Evolutionary conservation across 2,329 filamentous ascomycete genomes (phyloP).

Genomic region (Cladosporium sp.): DNA sequence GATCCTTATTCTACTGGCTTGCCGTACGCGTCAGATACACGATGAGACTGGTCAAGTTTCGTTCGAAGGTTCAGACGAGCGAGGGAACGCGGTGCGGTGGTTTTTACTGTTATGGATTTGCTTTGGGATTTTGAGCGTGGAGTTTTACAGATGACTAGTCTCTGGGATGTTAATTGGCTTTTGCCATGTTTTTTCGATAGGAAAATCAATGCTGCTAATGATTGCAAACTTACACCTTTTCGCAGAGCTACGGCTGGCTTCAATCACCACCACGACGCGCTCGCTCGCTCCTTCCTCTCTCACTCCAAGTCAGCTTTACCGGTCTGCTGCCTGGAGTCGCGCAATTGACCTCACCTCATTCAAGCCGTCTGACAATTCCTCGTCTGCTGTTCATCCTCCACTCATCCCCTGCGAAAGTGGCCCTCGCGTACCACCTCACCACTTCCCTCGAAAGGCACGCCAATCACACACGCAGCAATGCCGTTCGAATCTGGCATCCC

Average conservation of each 20-base stretch:
- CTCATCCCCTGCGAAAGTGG: not conserved
- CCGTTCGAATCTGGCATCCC: not conserved
- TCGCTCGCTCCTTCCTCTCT: not conserved
- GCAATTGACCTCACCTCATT: not conserved
- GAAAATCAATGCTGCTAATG: not conserved
- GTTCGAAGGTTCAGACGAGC: not conserved
- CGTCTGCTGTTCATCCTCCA: not conserved
- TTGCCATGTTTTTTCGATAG: not conserved
- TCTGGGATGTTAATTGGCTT: constrained; percentile 3
- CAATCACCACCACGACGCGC: not conserved
- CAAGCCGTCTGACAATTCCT: not conserved
- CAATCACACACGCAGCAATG: not conserved
- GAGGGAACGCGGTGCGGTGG: not conserved
- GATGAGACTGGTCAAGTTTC: not conserved
- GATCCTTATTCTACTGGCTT: constrained; percentile 22
- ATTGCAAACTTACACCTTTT: not conserved
- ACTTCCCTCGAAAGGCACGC: not conserved
- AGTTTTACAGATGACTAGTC: constrained; percentile 9
- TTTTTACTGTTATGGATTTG: not conserved
- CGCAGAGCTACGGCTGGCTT: not conserved
- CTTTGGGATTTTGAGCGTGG: constrained; percentile 11
- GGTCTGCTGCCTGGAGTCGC: constrained; percentile 9
- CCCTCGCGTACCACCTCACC: not conserved
- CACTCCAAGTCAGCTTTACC: not conserved
- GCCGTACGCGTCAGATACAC: constrained; percentile 14